Percentiles rank a stretch among this genome's conserved stretches.
Evolutionary conservation across 2,329 filamentous ascomycete genomes (phyloP).

Genomic region (Plenodomus lindquistii): DNA sequence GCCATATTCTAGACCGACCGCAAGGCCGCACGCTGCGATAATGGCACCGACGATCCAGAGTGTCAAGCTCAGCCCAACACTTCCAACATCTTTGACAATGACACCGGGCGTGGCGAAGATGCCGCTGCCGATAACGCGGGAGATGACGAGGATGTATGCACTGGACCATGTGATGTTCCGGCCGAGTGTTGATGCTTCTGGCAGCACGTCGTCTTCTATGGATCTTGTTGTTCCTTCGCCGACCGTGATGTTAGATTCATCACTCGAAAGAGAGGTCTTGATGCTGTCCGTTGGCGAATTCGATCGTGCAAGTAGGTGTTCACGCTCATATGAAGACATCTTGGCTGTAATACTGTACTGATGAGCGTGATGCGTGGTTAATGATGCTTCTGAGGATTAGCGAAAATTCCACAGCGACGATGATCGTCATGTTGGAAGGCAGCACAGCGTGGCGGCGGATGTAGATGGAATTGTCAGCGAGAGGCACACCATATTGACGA

Average conservation of each 20-base stretch:
- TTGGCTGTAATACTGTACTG: too few species aligned
- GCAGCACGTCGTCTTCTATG: constrained; percentile 63
- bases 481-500: constrained; percentile 20
- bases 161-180: constrained; percentile 65
- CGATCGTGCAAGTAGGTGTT: constrained; percentile 27
- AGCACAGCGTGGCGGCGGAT: background rate
- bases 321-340: constrained; percentile 20
- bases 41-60: constrained; percentile 67
- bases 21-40: constrained; percentile 64
- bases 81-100: constrained; percentile 68
- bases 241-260: constrained; percentile 19
- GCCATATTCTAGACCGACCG: constrained; percentile 68
- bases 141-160: constrained; percentile 69
- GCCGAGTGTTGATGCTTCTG: constrained; percentile 61
- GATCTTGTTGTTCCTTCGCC: constrained; percentile 17
- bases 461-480: constrained; percentile 32
- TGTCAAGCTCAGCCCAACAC: constrained; percentile 63
- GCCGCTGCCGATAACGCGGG: constrained; percentile 69
- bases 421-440: background rate
- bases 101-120: constrained; percentile 74
- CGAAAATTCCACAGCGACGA: background rate
- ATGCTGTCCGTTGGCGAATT: constrained; percentile 18
- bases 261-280: constrained; percentile 19
- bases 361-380: too few species aligned
- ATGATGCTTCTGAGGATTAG: too few species aligned